Evolutionary conservation across 2,329 filamentous ascomycete genomes (phyloP), one percentile per base, ranked within the genome.

Genomic region (Diplocarpon mali): DNA sequence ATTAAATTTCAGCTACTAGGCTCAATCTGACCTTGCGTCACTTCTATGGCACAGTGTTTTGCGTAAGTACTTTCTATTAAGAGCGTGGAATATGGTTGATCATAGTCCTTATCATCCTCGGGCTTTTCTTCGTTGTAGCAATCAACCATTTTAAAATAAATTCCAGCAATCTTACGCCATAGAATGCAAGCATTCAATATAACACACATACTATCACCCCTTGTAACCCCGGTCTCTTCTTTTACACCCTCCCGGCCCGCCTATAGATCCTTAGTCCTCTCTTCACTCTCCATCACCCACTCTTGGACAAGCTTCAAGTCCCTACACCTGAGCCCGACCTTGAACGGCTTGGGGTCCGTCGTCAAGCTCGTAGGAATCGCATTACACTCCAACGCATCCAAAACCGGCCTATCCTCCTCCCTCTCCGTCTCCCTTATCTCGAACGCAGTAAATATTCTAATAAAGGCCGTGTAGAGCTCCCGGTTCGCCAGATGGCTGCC

Each of bases 401-500:
- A 61, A 35, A 76, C 66, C 0, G 77, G 75, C 9, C 62, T 61
- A 48, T 77, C 73, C 2, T 59, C 62, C 1, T 53, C 44, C 17
- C 74, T 59, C 36, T 67, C 64, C 0, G 72, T 65, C 0, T 70
- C 66, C 2, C 69, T 62, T 45, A 81, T 72, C 20, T 70, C 61
- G 52, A 80, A 80, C 0, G 75, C 74, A 0, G 68, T 71, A 48
- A 81, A 71, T 32, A 81, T 62, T 1, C 78, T 67, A 28, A 80
- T 62, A 48, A 75, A 78, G 0, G 73, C 73, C 1, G 73, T 76
- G 62, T 72, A 82, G 0, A 81, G 68, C 56, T 80, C 75, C 2
- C 78, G 70, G 57, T 80, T 80, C 2, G 73, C 78, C 8, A 82
- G 67, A 52, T 80, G 77, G 1, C 70, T 74, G 14, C 78, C 78